These are phyloP conservation scores for Jatropha multifida DNA, from an alignment of 441 rosid species.

Conservation along the genomic window DNA sequence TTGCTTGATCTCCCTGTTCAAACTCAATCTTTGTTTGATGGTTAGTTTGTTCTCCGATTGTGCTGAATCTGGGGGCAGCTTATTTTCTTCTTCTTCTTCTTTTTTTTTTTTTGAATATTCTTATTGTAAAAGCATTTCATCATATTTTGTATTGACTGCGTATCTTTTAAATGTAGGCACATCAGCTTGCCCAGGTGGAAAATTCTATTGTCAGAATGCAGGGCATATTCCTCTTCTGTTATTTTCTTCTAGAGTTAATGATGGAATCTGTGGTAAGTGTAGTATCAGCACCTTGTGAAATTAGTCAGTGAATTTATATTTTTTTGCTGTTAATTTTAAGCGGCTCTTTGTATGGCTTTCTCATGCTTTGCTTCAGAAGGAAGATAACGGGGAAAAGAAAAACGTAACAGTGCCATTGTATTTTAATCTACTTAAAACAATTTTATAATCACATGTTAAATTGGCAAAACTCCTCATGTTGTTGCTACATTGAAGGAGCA, in stretches of 20 bases:
- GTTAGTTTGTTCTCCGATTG: neutral
- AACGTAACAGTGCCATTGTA: neutral
- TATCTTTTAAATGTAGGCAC: slow-evolving; percentile 50
- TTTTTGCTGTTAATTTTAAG: neutral
- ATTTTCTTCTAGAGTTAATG: slow-evolving; percentile 91
- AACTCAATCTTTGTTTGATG: neutral
- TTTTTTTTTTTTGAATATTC: neutral
- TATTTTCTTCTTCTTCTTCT: neutral
- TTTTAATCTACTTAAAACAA: neutral
- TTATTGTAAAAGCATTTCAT: neutral
- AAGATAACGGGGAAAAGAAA: neutral
- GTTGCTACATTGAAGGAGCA: neutral
- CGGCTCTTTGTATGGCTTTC: neutral
- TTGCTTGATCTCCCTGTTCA: neutral
- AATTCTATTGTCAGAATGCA: slow-evolving; percentile 76
- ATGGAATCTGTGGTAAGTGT: slow-evolving; percentile 82
- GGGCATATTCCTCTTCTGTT: slow-evolving; percentile 58
- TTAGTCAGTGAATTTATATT: slow-evolving; percentile 5
- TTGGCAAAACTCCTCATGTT: neutral
- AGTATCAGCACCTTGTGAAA: neutral
- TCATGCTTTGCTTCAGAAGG: neutral
- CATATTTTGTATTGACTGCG: neutral
- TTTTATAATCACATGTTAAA: neutral
- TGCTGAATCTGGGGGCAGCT: neutral
- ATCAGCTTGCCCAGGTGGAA: slow-evolving; percentile 83